Base-by-base conservation (phyloP, 73 alveolate genomes). In the Durusdinium trenchii region DNA sequence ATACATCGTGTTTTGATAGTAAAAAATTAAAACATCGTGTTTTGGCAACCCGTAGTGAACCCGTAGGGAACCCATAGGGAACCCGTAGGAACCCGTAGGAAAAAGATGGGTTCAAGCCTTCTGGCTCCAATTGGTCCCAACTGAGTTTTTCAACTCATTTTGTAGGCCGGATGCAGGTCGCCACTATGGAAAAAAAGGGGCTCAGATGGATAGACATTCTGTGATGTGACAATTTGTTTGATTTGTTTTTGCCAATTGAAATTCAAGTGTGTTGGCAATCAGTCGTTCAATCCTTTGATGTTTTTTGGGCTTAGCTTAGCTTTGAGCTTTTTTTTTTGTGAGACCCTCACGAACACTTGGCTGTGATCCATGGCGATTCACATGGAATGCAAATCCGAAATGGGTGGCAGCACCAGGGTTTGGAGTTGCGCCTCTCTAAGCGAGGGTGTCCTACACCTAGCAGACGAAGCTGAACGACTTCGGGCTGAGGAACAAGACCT, bases 11-110 rank as follows among this genome's bases (percentile, higher is more conserved):
- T 10, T 43, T 42, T 76, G 40, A 2, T 9, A 40, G 26, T 6
- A 71, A n/a, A 71, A 26, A n/a, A 6, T 71, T 3, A 42, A 76
- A 76, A 76, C 86, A 38, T 43, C 86, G 86, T 76, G 61, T 76
- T 76, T 76, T 76, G 2, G 40, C 42, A 76, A 76, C 86, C 86
- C 86, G 86, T 76, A 76, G 61, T 36, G 86, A 76, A 76, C 86
- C 86, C 86, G 86, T 76, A 76, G 60, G 60, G 60, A 76, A 76
- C 61, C 86, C 86, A 38, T 76, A 76, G 40, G 60, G n/a, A 76
- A 7, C 54, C 86, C 61, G 54, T 42, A 38, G 38, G 20, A 76
- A 76, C 54, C 86, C 86, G 86, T 76, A 40, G 20, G 60, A 71
- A 76, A 76, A 42, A 76, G 7, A 76, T 76, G 86, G 86, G 86